Base-by-base conservation (phyloP, 2,329 filamentous ascomycete species). In the Hypoxylon sp. region DNA sequence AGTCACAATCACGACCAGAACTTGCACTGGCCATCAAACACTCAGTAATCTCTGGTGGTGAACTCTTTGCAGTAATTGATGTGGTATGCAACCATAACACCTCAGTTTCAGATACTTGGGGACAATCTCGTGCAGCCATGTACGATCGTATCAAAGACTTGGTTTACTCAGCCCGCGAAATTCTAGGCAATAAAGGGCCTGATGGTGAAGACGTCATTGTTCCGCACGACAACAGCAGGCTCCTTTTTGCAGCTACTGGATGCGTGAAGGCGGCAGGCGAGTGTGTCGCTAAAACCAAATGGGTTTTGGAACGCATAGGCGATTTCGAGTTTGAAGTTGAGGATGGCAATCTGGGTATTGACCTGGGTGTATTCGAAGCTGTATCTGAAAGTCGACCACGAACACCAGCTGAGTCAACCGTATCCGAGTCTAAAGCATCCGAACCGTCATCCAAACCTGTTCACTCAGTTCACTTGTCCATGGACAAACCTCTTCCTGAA, bases 191-290 rank as follows among this genome's bases (percentile, higher is more conserved):
- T 36, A 80, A 83, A 3, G 82, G 84, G n/a, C 76, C 80, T 5
- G 86, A 88, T 8, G 84, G 88, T 21, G 89, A 91, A 54, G 86
- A 93, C 52, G 78, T 95, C 23, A 88, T 96, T 62, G 83, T 91
- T 71, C 89, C 89, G 1, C 85, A 91, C 54, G 87, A 93, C 65
- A 91, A 90, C 59, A 86, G 83, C 59, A 80, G 86, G 19, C 78
- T 96, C 29, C 81, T 94, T 21, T 78, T 82, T 54, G 90, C 91
- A 13, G 91, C 91, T 6, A 96, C 91, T 5, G 86, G 84, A 52
- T 97, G 92, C 67, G 92, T 99, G 17, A 87, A 91, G 61, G 89
- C 90, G 15, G 91, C 92, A 32, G 93, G 93, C 29, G 91, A 96
- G 62, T 97, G 93, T 70, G 89, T 96, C 13, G 87, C 89, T 5